phyloP scores from a whole-genome alignment of 805 yeast species.

The Yarrowia sp. region DNA sequence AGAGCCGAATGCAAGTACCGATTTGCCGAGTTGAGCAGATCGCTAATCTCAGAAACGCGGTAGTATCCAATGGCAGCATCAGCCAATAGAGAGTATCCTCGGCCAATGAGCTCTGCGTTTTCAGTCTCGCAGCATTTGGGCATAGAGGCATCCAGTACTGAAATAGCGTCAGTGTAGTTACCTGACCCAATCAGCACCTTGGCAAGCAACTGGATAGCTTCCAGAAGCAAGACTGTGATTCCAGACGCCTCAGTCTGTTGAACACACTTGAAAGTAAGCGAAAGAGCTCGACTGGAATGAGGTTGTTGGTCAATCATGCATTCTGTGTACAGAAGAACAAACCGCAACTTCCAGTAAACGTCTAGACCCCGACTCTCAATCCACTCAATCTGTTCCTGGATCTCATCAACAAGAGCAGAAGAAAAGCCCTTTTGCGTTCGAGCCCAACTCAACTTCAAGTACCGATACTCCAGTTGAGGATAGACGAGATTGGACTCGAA shows the following conservation, averaged over 20 bases:
- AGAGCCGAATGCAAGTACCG: conserved; percentile 14
- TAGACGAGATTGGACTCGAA: background rate
- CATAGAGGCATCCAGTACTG: conserved; percentile 43
- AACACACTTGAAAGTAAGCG: conserved; percentile 49
- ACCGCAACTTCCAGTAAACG: conserved; percentile 36
- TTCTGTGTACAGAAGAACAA: background rate
- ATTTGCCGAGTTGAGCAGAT: background rate
- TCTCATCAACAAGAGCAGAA: background rate
- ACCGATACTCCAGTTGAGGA: conserved; percentile 6
- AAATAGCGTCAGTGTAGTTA: conserved; percentile 45
- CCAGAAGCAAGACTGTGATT: conserved; percentile 44
- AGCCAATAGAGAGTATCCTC: conserved; percentile 40
- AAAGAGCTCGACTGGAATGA: conserved; percentile 49
- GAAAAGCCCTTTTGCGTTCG: conserved; percentile 12
- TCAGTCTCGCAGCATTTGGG: conserved; percentile 46
- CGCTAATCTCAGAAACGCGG: background rate
- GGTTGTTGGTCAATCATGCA: conserved; percentile 15
- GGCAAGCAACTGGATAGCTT: conserved; percentile 48
- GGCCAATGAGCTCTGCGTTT: conserved; percentile 42
- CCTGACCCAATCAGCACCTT: conserved; percentile 45
- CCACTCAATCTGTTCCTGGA: conserved; percentile 14
- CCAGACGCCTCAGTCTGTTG: conserved; percentile 49
- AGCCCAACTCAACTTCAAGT: conserved; percentile 1
- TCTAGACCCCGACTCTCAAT: conserved; percentile 39
- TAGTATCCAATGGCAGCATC: conserved; percentile 16